Percentiles rank a stretch among this genome's conserved stretches.
These are phyloP conservation scores for Iberis pinnata DNA, from an alignment of 345 rosid genomes.

Conservation along the genomic window DNA sequence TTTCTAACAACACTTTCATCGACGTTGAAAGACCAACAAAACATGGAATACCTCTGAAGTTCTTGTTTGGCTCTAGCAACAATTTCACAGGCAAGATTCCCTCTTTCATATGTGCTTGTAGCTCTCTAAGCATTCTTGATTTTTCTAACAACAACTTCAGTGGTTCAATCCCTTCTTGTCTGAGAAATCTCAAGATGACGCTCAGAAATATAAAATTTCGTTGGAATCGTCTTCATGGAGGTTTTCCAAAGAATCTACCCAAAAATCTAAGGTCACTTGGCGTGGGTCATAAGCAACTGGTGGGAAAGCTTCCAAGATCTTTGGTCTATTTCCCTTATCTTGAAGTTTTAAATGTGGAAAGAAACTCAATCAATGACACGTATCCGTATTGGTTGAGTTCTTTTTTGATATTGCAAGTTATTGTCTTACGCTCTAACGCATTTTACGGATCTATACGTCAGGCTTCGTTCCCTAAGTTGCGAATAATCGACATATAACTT, in stretches of 20 bases:
- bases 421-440: neutral
- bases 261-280: neutral
- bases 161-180: neutral
- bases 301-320: neutral
- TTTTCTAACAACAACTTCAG: neutral
- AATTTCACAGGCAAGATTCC: neutral
- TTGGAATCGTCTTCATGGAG: neutral
- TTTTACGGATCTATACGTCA: constrained; percentile 5
- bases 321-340: neutral
- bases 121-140: neutral
- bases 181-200: neutral
- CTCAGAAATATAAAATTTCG: neutral
- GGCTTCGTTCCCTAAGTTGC: neutral
- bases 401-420: neutral
- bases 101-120: neutral
- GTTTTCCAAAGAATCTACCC: neutral
- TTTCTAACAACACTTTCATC: neutral
- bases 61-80: neutral
- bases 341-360: neutral
- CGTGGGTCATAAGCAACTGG: neutral
- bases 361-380: neutral
- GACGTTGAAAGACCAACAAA: neutral
- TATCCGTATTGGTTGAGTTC: neutral
- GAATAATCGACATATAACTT: constrained; percentile 1
- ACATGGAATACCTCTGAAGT: accelerated